Conservation (phyloP, 73 alveolate genomes). For the Diophrys sp. region DNA sequence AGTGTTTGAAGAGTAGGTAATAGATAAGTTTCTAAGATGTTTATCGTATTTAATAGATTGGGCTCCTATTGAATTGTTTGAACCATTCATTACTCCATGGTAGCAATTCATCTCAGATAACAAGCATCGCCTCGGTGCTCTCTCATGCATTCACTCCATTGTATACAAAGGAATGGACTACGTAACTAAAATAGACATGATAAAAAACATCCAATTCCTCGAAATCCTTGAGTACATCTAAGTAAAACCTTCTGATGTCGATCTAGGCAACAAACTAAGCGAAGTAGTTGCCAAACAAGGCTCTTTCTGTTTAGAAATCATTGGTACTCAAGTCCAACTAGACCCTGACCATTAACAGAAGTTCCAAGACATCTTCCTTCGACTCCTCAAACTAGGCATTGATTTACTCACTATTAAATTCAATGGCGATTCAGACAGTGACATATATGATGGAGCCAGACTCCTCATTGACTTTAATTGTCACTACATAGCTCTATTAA, state of each 20-base stretch:
- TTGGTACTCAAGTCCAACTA: neutral
- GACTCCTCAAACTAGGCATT: neutral
- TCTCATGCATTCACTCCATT: neutral
- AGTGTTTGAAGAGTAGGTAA: neutral
- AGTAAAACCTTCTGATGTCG: neutral
- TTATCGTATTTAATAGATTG: neutral
- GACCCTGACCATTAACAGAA: too few species aligned
- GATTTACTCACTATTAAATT: too few species aligned
- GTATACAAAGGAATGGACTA: neutral
- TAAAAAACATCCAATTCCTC: neutral
- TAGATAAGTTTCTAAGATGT: neutral
- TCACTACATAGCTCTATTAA: neutral
- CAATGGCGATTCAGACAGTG: constrained; percentile 1
- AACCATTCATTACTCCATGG: neutral
- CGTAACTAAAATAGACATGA: neutral
- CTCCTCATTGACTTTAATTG: neutral
- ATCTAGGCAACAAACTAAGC: neutral
- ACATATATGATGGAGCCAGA: neutral
- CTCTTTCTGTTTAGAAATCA: neutral
- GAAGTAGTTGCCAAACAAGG: neutral
- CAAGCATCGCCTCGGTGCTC: neutral
- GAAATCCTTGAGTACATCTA: neutral
- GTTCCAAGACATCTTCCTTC: neutral
- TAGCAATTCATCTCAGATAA: neutral
- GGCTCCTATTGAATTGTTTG: neutral